A percentile compares a stretch with the other conserved stretches of the same genome.
These are phyloP conservation scores for Bifiguratus adelaidae DNA, from an alignment of 192 early-diverging fungal genomes.

Conservation along the genomic window DNA sequence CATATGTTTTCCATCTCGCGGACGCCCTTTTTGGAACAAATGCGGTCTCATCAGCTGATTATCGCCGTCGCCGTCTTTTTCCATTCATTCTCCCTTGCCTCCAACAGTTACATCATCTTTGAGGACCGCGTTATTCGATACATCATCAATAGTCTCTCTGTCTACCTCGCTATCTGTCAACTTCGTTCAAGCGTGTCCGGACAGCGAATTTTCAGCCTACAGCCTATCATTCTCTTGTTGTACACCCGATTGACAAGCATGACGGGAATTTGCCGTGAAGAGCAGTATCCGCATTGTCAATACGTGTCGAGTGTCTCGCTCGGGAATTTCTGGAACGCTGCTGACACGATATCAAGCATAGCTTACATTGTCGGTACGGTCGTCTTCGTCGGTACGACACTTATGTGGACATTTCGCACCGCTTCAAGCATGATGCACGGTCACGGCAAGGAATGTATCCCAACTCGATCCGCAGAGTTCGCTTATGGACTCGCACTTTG, in stretches of 20 bases:
- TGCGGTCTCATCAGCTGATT: too few species aligned
- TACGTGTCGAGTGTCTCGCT: conserved; percentile 11
- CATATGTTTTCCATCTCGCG: too few species aligned
- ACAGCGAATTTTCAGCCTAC: neutral
- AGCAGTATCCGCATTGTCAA: conserved; percentile 66
- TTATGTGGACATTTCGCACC: too few species aligned
- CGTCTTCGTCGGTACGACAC: too few species aligned
- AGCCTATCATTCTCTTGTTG: conserved; percentile 20
- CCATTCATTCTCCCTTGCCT: conserved; percentile 60
- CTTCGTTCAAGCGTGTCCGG: neutral
- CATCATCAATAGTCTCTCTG: conserved; percentile 32
- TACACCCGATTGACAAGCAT: conserved; percentile 48
- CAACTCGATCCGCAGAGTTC: too few species aligned
- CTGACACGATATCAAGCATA: too few species aligned
- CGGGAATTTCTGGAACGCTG: too few species aligned
- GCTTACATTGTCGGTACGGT: too few species aligned
- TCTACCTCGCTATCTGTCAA: conserved; percentile 3
- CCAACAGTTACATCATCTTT: conserved; percentile 85
- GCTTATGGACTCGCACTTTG: too few species aligned
- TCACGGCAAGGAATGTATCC: too few species aligned
- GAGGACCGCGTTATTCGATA: conserved; percentile 70
- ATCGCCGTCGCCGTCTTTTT: conserved; percentile 16
- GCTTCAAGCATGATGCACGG: too few species aligned
- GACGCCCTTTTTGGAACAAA: too few species aligned
- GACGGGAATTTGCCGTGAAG: conserved; percentile 73